phyloP scores from a whole-genome alignment of 768 basidiomycete species.

The Amanita exitialis region DNA sequence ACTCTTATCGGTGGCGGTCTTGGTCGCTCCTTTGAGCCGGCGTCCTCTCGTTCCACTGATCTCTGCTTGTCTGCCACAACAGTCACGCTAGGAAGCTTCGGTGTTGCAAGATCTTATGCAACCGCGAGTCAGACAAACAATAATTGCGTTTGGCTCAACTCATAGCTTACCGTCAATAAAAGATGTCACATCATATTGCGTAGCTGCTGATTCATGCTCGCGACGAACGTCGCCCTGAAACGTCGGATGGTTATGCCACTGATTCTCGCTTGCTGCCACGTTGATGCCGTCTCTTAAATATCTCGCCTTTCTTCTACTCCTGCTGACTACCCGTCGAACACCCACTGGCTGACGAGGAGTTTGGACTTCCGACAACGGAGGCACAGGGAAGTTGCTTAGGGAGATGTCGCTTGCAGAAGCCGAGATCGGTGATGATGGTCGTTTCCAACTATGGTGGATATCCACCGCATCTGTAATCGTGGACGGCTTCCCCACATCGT shows the following conservation, averaged over 20 bases:
- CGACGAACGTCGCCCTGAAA: neutral
- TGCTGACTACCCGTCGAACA: neutral
- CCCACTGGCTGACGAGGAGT: neutral
- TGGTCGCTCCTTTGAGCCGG: conserved; percentile 15
- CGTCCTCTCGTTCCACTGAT: conserved; percentile 9
- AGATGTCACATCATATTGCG: conserved; percentile 57
- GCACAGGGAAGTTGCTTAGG: conserved; percentile 59
- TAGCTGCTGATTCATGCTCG: neutral
- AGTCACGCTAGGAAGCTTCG: neutral
- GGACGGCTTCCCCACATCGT: neutral
- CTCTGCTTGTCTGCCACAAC: neutral
- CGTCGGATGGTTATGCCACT: neutral
- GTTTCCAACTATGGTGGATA: neutral
- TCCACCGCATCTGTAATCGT: neutral
- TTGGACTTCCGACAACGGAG: conserved; percentile 25
- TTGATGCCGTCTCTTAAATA: neutral
- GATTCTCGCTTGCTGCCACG: neutral
- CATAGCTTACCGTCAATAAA: conserved; percentile 43
- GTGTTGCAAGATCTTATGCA: conserved; percentile 6
- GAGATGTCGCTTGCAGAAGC: conserved; percentile 43
- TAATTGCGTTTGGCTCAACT: conserved; percentile 1
- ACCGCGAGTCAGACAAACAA: neutral
- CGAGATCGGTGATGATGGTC: neutral
- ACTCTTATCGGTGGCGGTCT: neutral
- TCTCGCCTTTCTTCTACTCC: conserved; percentile 8